Conservation (phyloP, 2,329 filamentous ascomycete species). For the Xylariaceae sp. region DNA sequence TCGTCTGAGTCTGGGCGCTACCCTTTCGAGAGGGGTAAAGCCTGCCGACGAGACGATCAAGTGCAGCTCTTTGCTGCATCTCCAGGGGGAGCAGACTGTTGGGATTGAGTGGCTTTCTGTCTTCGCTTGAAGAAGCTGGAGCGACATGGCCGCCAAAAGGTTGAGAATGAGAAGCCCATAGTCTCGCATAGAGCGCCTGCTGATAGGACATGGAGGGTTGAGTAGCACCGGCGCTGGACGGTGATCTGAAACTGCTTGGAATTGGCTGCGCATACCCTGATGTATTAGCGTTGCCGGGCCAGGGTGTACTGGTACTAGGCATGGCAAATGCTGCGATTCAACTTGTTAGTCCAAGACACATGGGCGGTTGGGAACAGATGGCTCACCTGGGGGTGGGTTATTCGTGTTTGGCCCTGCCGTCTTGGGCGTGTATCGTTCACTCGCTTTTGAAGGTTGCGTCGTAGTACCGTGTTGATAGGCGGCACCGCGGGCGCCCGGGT, state of each 20-base stretch:
- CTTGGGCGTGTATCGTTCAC: constrained; percentile 21
- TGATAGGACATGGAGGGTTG: constrained; percentile 6
- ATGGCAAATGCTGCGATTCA: constrained; percentile 15
- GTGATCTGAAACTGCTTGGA: constrained; percentile 4
- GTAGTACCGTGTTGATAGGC: constrained; percentile 7
- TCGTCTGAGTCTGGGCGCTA: too few species aligned
- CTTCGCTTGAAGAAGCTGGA: constrained; percentile 28
- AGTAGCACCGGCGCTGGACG: constrained; percentile 8
- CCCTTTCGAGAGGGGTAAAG: constrained; percentile 9
- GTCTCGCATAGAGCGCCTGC: background rate
- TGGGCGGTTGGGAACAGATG: too few species aligned
- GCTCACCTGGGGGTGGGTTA: constrained; percentile 13
- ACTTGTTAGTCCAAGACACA: too few species aligned
- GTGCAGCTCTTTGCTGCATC: constrained; percentile 34
- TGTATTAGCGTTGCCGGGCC: constrained; percentile 30
- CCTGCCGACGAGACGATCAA: constrained; percentile 35
- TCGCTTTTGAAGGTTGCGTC: constrained; percentile 18
- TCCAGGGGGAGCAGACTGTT: constrained; percentile 33
- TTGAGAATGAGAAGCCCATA: constrained; percentile 6
- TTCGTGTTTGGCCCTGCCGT: constrained; percentile 6
- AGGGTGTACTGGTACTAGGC: constrained; percentile 19
- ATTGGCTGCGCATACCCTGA: constrained; percentile 42
- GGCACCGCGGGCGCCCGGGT: constrained; percentile 8
- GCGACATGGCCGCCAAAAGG: constrained; percentile 1
- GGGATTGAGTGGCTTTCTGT: background rate